Base-by-base conservation (phyloP, 2,329 filamentous ascomycete species). In the Orbilia oligospora region DNA sequence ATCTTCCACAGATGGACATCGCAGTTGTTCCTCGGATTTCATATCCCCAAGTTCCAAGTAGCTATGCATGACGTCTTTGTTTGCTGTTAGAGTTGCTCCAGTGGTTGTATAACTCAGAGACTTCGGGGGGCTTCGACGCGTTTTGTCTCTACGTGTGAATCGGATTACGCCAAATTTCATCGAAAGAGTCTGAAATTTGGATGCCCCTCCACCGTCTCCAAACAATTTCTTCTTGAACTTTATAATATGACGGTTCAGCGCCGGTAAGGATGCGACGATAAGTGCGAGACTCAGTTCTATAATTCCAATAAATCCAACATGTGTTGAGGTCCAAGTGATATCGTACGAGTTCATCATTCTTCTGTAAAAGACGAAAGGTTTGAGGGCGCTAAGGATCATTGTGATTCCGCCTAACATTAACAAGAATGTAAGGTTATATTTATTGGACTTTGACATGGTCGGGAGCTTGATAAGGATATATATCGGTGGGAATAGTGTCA, bases 181-280 rank as follows among this genome's bases (percentile, higher is more conserved):
- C 1, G 51, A 49, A 22, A 73, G 16, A 5, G 48, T 67, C 5
- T n/a, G 33, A 5, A 61, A 16, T 24, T 41, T 58, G 14, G 69
- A 36, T 4, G 22, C 22, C 20, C 51, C 38, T 2, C 48, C 18
- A 5, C 18, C 20, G 8, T 46, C 18, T 5, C 33, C 36, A 30
- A 73, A 66, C 9, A 46, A 18, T 20, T 36, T 64, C 41, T 44
- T 73, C 33, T 44, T 53, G 9, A 73, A 51, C 10, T 16, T 61
- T n/a, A 73, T 44, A 22, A 73, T 73, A 22, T 73, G 58, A n/a
- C 70, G 30, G 41, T 73, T 73, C 6, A 73, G 61, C 16, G 70
- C 70, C 2, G 61, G 70, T 3, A 73, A 46, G 3, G 61, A 67
- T 10, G 70, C 70, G n/a, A 73, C 65, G 3, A 51, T 67, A 41